Base-by-base conservation (phyloP, 148 eudicot genomes). In the Rhododendron kiyosumense region DNA sequence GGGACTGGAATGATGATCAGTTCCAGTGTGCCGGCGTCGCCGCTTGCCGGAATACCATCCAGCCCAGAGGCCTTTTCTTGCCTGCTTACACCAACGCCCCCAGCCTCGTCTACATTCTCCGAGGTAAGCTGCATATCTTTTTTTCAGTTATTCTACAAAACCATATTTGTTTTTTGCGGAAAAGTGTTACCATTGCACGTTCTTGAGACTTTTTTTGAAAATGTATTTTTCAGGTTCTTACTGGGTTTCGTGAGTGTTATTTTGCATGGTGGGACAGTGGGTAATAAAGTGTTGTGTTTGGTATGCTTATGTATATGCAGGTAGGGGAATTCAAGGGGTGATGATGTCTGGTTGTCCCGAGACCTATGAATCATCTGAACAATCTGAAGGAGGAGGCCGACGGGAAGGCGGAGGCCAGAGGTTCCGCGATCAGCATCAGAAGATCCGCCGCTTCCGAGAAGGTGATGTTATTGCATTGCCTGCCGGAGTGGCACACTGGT, bases 341-440 rank as follows among this genome's bases (percentile, higher is more conserved):
- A 12, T 91, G 92, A 24, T 92, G 8, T 95, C 98, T 4, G 99
- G 99, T 5, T 95, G 99, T 82, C 92, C 96, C 0, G 97, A 95
- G 81, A 93, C 95, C 1, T 96, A 73, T 85, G 93, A 96, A 49
- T 91, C 97, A 26, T 67, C 93, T 3, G 88, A 84, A 81, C 84
- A 49, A 73, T 45, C 84, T 11, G 54, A 75, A 80, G 84, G 81
- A 76, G 61, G 63, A 36, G 61, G 81, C n/a, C 88, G 59, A 11
- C 86, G 81, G 52, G 90, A 88, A 49, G 86, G 65, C 24, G 18
- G 82, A 34, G 71, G 92, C 17, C 85, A 63, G 78, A 79, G 85
- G 36, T 86, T 77, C 91, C 87, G 86, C 36, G 98, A 96, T 85
- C 86, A 87, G 28, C 99, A 95, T 88, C 98, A 96, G 90, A 93